Evolutionary conservation across 2,329 filamentous ascomycete genomes (phyloP).

Genomic region (Clonostachys rosea): DNA sequence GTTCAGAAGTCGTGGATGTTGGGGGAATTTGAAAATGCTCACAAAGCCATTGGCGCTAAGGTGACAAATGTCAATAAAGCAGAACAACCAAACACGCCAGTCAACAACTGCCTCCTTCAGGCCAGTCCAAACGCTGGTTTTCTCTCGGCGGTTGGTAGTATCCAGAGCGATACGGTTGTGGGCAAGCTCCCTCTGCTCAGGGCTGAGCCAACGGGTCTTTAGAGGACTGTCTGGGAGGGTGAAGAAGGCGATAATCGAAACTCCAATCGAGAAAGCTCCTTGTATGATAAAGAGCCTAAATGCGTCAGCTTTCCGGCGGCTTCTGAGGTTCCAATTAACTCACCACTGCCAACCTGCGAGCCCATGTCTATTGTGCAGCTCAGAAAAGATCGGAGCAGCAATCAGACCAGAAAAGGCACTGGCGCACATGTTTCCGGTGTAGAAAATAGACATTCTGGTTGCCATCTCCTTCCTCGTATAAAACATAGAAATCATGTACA

Average conservation of each 20-base stretch:
- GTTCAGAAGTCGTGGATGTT: too few relatives aligned
- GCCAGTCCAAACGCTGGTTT: slow-evolving; percentile 24
- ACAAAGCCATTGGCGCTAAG: slow-evolving; percentile 33
- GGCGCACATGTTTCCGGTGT: slow-evolving; percentile 29
- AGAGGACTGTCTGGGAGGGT: slow-evolving; percentile 25
- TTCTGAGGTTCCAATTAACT: slow-evolving; percentile 14
- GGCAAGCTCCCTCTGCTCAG: slow-evolving; percentile 33
- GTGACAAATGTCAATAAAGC: slow-evolving; percentile 41
- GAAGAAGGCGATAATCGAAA: slow-evolving; percentile 9
- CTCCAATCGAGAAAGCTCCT: slow-evolving; percentile 30
- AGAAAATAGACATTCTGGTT: slow-evolving; percentile 36
- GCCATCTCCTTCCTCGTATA: slow-evolving; percentile 46
- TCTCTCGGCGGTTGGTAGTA: slow-evolving; percentile 23
- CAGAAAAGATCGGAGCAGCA: slow-evolving; percentile 29
- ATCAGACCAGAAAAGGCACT: slow-evolving; percentile 36
- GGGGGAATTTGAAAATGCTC: slow-evolving; percentile 35
- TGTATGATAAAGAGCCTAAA: slow-evolving; percentile 52
- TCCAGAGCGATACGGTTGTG: slow-evolving; percentile 31
- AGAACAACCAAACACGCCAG: slow-evolving; percentile 37
- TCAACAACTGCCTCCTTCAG: slow-evolving; percentile 33
- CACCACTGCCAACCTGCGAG: not conserved
- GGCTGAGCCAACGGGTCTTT: slow-evolving; percentile 31
- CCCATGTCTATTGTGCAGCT: slow-evolving; percentile 1
- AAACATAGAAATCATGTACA: slow-evolving; percentile 43
- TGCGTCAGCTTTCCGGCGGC: slow-evolving; percentile 17